These are phyloP conservation scores for Aspergillus hiratsukae DNA, from an alignment of 2,329 filamentous ascomycete genomes.

Conservation along the genomic window DNA sequence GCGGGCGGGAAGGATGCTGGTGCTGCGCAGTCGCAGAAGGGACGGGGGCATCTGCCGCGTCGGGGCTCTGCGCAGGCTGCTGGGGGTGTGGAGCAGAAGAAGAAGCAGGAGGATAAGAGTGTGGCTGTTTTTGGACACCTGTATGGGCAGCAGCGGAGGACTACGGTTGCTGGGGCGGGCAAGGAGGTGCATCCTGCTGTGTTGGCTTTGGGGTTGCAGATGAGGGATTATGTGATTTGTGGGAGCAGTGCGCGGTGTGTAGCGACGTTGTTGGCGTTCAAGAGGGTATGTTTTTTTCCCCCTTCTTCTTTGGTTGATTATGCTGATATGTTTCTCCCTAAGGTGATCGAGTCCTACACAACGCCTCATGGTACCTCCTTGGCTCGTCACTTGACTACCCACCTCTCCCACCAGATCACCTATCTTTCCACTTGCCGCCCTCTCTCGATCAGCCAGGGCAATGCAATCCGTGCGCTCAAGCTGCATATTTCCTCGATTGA, in stretches of 20 bases:
- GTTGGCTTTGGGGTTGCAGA: constrained; percentile 79
- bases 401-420: constrained; percentile 92
- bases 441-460: constrained; percentile 94
- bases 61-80: constrained; percentile 35
- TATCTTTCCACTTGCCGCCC: constrained; percentile 92
- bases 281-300: constrained; percentile 56
- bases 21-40: constrained; percentile 26
- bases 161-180: constrained; percentile 55
- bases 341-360: constrained; percentile 90
- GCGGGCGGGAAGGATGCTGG: constrained; percentile 17
- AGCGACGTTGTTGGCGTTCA: constrained; percentile 83
- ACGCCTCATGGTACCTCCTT: constrained; percentile 82
- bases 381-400: constrained; percentile 83
- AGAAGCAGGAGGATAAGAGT: constrained; percentile 60
- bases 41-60: constrained; percentile 29
- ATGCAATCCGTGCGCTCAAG: constrained; percentile 92
- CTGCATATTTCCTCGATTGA: constrained; percentile 87
- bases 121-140: constrained; percentile 79
- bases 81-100: constrained; percentile 42
- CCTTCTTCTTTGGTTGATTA: neutral
- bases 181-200: constrained; percentile 83
- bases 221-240: constrained; percentile 81
- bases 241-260: constrained; percentile 86
- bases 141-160: constrained; percentile 68
- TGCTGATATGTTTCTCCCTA: constrained; percentile 15